Percentiles rank a stretch among this genome's conserved stretches.
These are phyloP conservation scores for Globisporangium paddicum DNA, from an alignment of 352 stramenopile species.

Conservation along the genomic window DNA sequence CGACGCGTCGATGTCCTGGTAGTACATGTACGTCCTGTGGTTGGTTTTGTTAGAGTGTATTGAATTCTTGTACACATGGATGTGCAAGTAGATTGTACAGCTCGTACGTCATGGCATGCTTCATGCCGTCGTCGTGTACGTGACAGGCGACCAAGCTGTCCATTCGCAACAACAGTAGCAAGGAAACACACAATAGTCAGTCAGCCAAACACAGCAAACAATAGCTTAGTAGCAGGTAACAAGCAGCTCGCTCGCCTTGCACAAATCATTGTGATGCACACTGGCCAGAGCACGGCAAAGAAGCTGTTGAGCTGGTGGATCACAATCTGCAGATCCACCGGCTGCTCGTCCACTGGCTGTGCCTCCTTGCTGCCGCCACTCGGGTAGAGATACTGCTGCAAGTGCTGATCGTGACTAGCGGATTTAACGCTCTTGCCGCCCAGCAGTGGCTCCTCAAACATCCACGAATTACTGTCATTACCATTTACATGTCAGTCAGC, in stretches of 20 bases:
- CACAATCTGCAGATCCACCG: slow-evolving; percentile 25
- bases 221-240: background rate
- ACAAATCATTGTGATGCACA: slow-evolving; percentile 67
- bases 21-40: slow-evolving; percentile 73
- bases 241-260: slow-evolving; percentile 29
- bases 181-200: background rate
- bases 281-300: slow-evolving; percentile 68
- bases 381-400: slow-evolving; percentile 6
- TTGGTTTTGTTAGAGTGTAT: background rate
- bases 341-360: slow-evolving; percentile 3
- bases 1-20: slow-evolving; percentile 62
- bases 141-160: slow-evolving; percentile 46
- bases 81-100: background rate
- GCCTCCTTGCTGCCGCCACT: background rate
- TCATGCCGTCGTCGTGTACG: slow-evolving; percentile 38
- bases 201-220: too few species aligned
- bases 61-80: background rate
- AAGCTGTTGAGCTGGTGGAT: slow-evolving; percentile 75
- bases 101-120: slow-evolving; percentile 52
- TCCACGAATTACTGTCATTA: slow-evolving; percentile 15
- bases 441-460: slow-evolving; percentile 59
- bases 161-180: background rate
- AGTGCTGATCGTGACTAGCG: slow-evolving; percentile 1
- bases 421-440: slow-evolving; percentile 11
- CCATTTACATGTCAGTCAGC: background rate